Base-by-base conservation (phyloP, 2,329 filamentous ascomycete genomes). In the Coleophoma eucalyptorum region DNA sequence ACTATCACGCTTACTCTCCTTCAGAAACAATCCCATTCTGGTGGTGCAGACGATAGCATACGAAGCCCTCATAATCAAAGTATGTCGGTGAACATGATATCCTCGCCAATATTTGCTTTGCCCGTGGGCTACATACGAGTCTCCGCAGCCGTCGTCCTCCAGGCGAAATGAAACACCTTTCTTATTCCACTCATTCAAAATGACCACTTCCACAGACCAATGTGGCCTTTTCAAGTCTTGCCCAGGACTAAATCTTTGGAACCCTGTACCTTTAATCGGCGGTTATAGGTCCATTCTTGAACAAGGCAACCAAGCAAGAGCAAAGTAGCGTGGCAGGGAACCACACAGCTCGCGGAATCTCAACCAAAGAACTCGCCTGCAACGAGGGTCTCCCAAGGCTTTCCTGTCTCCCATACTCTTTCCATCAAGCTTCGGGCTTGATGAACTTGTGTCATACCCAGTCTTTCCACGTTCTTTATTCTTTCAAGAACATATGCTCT, bases 401-500 rank as follows among this genome's bases (percentile, higher is more conserved):
- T 76, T 31, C 79, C 79, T n/a, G 79, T 84, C 55, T 81, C 74
- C 86, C 86, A 90, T 8, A 85, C 82, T 58, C 72, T 76, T 67
- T 88, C 76, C 81, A 91, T 86, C 40, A 90, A 66, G 43, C 68
- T 72, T 50, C 82, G 76, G 40, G 87, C 85, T 57, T 78, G 76
- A 51, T 77, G 73, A 59, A 87, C 87, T 74, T 93, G 88, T 54
- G 81, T 86, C 81, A 93, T 84, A 4, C 89, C 89, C 55, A 85
- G 84, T 5, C 78, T 81, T 69, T 93, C 88, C 1, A 90, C 80
- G 16, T 77, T 77, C 63, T 75, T 74, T 62, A 94, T 75, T 44
- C 89, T 75, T 57, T 82, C 78, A 60, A 89, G 71, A 35, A 93
- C 81, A 60, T 81, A 75, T 20, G 71, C 69, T 46, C 83, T 74